Conservation (phyloP, 2,329 filamentous ascomycete genomes). For the Colletotrichum tamarilloi region DNA sequence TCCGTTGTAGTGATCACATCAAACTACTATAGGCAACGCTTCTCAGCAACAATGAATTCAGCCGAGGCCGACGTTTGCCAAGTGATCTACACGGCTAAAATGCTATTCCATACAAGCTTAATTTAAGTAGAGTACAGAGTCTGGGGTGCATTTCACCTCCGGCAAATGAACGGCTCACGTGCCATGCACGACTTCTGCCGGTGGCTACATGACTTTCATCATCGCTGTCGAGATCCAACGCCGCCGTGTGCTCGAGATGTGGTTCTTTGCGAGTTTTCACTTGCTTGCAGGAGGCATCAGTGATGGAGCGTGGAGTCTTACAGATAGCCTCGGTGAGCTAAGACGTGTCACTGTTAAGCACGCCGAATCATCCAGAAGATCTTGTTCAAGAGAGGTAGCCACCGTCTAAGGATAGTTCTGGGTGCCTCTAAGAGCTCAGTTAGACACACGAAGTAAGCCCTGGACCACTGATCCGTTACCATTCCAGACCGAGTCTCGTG, state of each 20-base stretch:
- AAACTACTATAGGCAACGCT: not conserved
- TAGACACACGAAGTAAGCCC: not conserved
- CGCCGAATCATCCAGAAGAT: not conserved
- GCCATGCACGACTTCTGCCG: slow-evolving; percentile 8
- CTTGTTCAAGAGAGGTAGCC: too few species aligned
- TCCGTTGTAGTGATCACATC: not conserved
- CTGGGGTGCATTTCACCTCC: not conserved
- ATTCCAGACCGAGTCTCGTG: not conserved
- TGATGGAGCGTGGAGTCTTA: not conserved
- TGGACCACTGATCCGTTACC: not conserved
- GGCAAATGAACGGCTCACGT: not conserved
- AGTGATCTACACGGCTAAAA: not conserved
- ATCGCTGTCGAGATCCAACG: not conserved
- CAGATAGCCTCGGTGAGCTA: not conserved
- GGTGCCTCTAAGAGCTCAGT: not conserved
- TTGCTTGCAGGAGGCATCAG: not conserved
- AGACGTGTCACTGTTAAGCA: not conserved
- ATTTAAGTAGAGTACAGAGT: slow-evolving; percentile 19
- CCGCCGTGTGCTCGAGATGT: not conserved
- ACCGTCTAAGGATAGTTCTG: not conserved
- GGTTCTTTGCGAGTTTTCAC: not conserved
- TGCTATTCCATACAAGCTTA: slow-evolving; percentile 17
- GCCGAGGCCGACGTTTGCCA: not conserved
- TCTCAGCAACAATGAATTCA: not conserved
- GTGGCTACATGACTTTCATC: not conserved